Conservation (phyloP, 2,329 filamentous ascomycete genomes). For the Cytospora piceae region DNA sequence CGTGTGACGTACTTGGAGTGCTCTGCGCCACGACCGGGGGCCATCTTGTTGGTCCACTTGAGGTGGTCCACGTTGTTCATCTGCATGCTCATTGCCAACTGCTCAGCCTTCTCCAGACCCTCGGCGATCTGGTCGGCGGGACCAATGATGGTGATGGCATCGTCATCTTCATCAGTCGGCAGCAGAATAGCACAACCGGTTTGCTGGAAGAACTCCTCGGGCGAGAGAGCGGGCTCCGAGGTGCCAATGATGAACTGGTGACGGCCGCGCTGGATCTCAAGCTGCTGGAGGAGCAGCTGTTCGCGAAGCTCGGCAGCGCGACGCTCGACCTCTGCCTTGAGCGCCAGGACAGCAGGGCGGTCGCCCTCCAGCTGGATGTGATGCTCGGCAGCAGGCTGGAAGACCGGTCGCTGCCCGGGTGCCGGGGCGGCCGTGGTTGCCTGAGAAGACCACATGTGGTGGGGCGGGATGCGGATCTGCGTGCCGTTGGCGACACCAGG, state of each 20-base stretch:
- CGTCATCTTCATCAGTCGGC: conserved; percentile 76
- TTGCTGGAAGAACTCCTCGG: conserved; percentile 85
- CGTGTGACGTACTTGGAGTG: conserved; percentile 87
- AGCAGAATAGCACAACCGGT: conserved; percentile 90
- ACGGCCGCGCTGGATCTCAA: conserved; percentile 80
- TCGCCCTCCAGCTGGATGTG: conserved; percentile 89
- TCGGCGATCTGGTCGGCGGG: conserved; percentile 72
- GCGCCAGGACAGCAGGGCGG: conserved; percentile 77
- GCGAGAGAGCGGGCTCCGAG: conserved; percentile 64
- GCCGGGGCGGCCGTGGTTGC: conserved; percentile 66
- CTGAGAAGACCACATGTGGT: conserved; percentile 74
- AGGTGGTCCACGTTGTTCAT: conserved; percentile 80
- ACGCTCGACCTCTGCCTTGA: conserved; percentile 78
- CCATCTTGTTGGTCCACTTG: conserved; percentile 52
- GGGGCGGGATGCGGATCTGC: conserved; percentile 80
- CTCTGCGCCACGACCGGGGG: conserved; percentile 70
- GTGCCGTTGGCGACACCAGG: conserved; percentile 76
- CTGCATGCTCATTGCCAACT: conserved; percentile 85
- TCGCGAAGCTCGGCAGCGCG: conserved; percentile 75
- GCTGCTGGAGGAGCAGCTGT: conserved; percentile 76
- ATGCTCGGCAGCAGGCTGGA: conserved; percentile 72
- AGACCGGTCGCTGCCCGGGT: conserved; percentile 69
- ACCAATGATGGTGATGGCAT: conserved; percentile 84
- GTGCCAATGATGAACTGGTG: conserved; percentile 96
- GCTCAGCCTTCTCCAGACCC: conserved; percentile 83